phyloP scores from a whole-genome alignment of 2,329 filamentous ascomycete genomes.

The Colletotrichum musicola region DNA sequence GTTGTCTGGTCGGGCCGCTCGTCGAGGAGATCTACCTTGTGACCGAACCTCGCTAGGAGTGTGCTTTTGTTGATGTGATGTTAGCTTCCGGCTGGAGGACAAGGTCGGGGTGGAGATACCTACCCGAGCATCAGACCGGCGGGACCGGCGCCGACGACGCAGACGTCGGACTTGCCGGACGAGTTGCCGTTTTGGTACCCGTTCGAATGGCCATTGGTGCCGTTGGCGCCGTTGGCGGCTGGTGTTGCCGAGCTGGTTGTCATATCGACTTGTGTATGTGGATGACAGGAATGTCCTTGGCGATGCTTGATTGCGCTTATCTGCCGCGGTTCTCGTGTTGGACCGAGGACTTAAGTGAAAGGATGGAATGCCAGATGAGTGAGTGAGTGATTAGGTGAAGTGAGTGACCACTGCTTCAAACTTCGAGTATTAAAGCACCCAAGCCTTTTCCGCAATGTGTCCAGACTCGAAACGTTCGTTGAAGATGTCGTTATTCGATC shows the following conservation, averaged over 20 bases:
- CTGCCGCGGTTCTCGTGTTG: fast-evolving
- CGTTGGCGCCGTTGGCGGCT: background rate
- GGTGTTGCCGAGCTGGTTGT: conserved; percentile 11
- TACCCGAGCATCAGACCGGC: conserved; percentile 36
- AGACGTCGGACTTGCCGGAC: conserved; percentile 20
- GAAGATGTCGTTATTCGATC: background rate
- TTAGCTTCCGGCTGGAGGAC: background rate
- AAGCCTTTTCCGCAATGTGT: too few relatives aligned
- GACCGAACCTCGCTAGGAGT: conserved; percentile 28
- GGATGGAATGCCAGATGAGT: too few relatives aligned
- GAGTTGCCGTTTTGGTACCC: background rate
- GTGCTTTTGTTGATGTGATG: background rate
- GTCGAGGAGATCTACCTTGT: conserved; percentile 24
- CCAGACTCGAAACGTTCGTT: background rate
- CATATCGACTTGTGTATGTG: conserved; percentile 1
- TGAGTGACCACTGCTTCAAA: background rate
- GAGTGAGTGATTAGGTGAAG: background rate
- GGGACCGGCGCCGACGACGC: conserved; percentile 29
- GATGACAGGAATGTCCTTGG: background rate
- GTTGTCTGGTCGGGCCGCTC: conserved; percentile 20
- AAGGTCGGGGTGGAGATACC: conserved; percentile 7
- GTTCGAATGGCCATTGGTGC: background rate
- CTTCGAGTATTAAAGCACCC: background rate
- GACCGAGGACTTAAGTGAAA: background rate
- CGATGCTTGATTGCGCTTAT: background rate